Evolutionary conservation across 2,329 filamentous ascomycete genomes (phyloP), one percentile per base, ranked within the genome.

Genomic region (Ascosphaera aggregata): DNA sequence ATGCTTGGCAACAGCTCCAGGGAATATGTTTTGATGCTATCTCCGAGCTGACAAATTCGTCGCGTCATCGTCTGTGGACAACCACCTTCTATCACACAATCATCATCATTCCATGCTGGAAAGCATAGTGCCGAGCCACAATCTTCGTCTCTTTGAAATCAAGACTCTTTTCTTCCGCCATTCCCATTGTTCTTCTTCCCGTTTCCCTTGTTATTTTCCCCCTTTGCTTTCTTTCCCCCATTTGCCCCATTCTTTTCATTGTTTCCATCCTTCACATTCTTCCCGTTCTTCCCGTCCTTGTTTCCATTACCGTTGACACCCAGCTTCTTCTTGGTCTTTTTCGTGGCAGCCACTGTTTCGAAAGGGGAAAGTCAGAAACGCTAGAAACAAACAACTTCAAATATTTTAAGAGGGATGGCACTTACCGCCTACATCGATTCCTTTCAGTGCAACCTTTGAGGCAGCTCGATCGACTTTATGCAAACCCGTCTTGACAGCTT

Each of bases 21-120:
- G 49, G 89, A 98, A 58, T 98, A 95, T 56, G 82, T 98, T n/a
- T 57, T 95, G 43, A 89, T 95, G 80, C 66, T 94, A 42, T 68
- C 71, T 20, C 57, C 58, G 18, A 47, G 54, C 24, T 48, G 44
- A 32, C 44, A 27, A 22, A 18, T 34, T 30, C 38, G 19, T 15
- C 39, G 24, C 20, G 34, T 7, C 16, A 36, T 35, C n/a, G 18
- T 34, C 17, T 27, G 37, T 7, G 18, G 22, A 17, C 36, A 16
- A 34, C 34, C 37, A 39, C 20, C 20, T 36, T 4, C 38, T 19
- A 34, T 36, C 34, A 34, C 41, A 38, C 22, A 38, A 18, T n/a
- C 4, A 5, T 32, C 11, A 5, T 4, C 13, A n/a, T 7, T 32
- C 15, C 5, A 32, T 32, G 4, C 5, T 7, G 4, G 30, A n/a